Evolutionary conservation across 1,284 basidiomycete genomes (phyloP).

Genomic region (Apiotrichum gamsii): DNA sequence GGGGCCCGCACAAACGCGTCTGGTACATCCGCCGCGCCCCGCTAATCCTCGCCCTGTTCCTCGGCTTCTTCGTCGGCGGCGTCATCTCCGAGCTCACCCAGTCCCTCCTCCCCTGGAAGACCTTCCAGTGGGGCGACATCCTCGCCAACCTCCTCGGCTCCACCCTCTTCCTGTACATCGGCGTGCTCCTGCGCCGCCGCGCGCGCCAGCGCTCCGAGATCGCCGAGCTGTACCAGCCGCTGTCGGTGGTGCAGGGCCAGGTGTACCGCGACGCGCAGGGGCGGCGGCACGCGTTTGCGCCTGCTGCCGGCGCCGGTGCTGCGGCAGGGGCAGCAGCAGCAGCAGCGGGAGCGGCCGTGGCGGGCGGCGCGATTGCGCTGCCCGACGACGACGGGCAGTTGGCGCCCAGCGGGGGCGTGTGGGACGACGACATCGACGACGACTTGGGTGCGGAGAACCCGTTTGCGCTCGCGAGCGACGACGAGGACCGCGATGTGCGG

Average conservation of each 20-base stretch:
- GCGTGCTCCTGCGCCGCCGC: constrained; percentile 31
- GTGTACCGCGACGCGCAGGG: constrained; percentile 43
- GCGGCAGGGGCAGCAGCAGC: too few species aligned
- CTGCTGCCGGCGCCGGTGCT: constrained; percentile 3
- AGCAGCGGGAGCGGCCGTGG: too few species aligned
- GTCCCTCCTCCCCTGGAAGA: constrained; percentile 41
- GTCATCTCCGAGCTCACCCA: constrained; percentile 45
- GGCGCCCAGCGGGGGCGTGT: constrained; percentile 16
- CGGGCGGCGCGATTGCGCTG: constrained; percentile 2
- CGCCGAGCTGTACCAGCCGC: constrained; percentile 41
- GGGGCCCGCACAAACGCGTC: constrained; percentile 34
- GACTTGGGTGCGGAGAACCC: neutral
- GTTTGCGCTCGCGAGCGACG: neutral
- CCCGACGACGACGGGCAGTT: neutral
- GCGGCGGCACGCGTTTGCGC: constrained; percentile 30
- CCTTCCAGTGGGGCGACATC: constrained; percentile 45
- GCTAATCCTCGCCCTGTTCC: constrained; percentile 34
- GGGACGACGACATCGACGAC: constrained; percentile 28
- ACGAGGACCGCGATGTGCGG: neutral
- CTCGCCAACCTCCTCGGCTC: constrained; percentile 44
- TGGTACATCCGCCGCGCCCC: constrained; percentile 47
- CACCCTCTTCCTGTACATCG: constrained; percentile 38
- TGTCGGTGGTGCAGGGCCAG: constrained; percentile 21
- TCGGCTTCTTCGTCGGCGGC: constrained; percentile 41
- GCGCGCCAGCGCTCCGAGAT: constrained; percentile 31